phyloP scores from a whole-genome alignment of 139 green algal species.

The Micractinium sp. region DNA sequence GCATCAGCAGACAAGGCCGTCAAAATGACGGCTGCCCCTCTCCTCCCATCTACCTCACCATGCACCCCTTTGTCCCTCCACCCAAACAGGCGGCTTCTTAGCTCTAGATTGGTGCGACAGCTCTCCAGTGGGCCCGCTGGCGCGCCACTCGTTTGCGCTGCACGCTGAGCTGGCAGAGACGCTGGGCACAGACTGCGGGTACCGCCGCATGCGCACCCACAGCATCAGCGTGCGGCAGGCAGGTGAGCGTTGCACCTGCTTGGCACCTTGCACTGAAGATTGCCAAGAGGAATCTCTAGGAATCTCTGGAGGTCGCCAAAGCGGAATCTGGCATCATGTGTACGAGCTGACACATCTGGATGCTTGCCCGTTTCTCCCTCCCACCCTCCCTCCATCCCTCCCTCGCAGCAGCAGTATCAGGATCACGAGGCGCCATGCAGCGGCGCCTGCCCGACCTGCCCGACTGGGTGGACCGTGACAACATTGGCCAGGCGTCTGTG shows the following conservation, averaged over 20 bases:
- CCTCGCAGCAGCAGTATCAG: too few relatives aligned
- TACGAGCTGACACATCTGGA: too few relatives aligned
- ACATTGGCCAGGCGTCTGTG: constrained; percentile 9
- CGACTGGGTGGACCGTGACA: constrained; percentile 52
- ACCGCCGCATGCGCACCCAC: constrained; percentile 60
- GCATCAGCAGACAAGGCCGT: too few relatives aligned
- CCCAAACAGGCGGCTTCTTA: constrained; percentile 72
- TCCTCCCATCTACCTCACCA: neutral
- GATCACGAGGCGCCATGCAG: neutral
- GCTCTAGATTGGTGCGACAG: constrained; percentile 80
- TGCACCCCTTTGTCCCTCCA: neutral
- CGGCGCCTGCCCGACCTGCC: constrained; percentile 7
- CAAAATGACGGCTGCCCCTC: neutral
- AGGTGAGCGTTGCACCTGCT: too few relatives aligned
- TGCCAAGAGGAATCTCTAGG: too few relatives aligned
- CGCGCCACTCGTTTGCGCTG: constrained; percentile 67
- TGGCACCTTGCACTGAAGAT: too few relatives aligned
- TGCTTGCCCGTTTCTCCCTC: too few relatives aligned
- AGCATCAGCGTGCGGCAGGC: neutral
- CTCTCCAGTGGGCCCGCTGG: constrained; percentile 50
- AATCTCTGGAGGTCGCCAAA: too few relatives aligned
- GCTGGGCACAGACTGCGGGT: constrained; percentile 59
- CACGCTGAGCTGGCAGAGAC: constrained; percentile 68
- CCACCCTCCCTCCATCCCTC: too few relatives aligned
- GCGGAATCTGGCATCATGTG: too few relatives aligned